Conservation (phyloP, 192 early-diverging fungal genomes). For the Coemansia sp. region DNA sequence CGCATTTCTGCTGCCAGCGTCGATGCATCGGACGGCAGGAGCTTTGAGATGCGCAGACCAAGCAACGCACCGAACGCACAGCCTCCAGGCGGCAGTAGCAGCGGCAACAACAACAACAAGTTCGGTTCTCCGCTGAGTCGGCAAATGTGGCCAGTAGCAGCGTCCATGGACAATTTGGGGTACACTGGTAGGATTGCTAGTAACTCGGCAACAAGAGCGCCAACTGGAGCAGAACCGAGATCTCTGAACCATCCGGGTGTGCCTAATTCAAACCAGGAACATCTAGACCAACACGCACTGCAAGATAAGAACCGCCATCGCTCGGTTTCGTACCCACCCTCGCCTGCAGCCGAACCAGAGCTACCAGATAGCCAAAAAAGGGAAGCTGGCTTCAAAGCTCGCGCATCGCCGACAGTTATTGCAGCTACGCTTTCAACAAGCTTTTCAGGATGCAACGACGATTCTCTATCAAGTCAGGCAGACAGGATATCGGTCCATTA, state of each 20-base stretch:
- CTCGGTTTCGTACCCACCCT: slow-evolving; percentile 28
- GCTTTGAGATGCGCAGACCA: background rate
- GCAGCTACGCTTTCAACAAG: slow-evolving; percentile 49
- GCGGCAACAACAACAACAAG: slow-evolving; percentile 9
- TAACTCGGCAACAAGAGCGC: background rate
- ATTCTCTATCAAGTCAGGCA: slow-evolving; percentile 23
- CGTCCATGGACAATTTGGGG: slow-evolving; percentile 20
- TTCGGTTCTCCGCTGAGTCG: slow-evolving; percentile 43
- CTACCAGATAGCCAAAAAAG: background rate
- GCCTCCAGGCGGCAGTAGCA: background rate
- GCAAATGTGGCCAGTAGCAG: slow-evolving; percentile 42
- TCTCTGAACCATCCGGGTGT: background rate
- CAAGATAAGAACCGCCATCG: slow-evolving; percentile 18
- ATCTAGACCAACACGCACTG: slow-evolving; percentile 7
- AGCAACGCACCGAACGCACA: background rate
- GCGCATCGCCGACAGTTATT: slow-evolving; percentile 30
- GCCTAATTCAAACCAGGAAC: slow-evolving; percentile 12
- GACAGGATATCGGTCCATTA: slow-evolving; percentile 37
- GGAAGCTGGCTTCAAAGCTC: background rate
- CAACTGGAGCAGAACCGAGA: background rate
- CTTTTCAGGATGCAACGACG: slow-evolving; percentile 29
- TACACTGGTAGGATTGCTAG: background rate
- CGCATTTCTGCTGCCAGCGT: slow-evolving; percentile 6
- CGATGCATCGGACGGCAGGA: background rate
- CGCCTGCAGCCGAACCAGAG: slow-evolving; percentile 1